Evolutionary conservation across 2,329 filamentous ascomycete genomes (phyloP).

Genomic region (Colletotrichum plurivorum): DNA sequence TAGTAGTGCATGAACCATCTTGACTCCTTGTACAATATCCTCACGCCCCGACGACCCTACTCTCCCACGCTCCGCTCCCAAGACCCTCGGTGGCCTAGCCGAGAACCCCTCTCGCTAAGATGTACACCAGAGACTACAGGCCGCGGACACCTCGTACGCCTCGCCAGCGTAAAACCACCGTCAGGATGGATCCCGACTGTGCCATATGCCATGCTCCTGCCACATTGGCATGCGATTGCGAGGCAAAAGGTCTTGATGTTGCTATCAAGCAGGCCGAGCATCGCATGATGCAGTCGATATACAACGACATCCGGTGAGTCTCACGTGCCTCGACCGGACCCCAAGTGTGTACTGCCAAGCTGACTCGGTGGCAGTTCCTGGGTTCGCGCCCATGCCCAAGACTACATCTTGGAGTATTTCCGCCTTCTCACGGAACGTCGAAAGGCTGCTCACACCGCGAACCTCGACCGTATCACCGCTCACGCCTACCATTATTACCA

Average conservation of each 20-base stretch:
- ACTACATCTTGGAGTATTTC: constrained; percentile 78
- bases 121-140: constrained; percentile 63
- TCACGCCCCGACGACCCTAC: constrained; percentile 4
- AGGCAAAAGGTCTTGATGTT: constrained; percentile 74
- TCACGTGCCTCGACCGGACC: background rate
- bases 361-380: constrained; percentile 62
- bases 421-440: constrained; percentile 72
- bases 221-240: constrained; percentile 72
- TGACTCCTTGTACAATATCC: constrained; percentile 51
- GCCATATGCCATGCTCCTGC: constrained; percentile 76
- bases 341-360: constrained; percentile 23
- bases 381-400: constrained; percentile 76
- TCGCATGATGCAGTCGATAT: constrained; percentile 74
- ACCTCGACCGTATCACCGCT: constrained; percentile 69
- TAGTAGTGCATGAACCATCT: constrained; percentile 40
- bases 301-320: constrained; percentile 74
- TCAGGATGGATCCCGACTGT: constrained; percentile 79
- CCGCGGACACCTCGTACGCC: constrained; percentile 40
- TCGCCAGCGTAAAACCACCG: constrained; percentile 59
- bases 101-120: constrained; percentile 57
- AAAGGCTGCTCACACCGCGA: constrained; percentile 68
- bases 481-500: constrained; percentile 72
- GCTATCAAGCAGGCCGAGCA: constrained; percentile 75
- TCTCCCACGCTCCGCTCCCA: constrained; percentile 15
- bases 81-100: constrained; percentile 42